Conservation (phyloP, 2,329 filamentous ascomycete genomes). For the Lasiodiplodia theobromae region DNA sequence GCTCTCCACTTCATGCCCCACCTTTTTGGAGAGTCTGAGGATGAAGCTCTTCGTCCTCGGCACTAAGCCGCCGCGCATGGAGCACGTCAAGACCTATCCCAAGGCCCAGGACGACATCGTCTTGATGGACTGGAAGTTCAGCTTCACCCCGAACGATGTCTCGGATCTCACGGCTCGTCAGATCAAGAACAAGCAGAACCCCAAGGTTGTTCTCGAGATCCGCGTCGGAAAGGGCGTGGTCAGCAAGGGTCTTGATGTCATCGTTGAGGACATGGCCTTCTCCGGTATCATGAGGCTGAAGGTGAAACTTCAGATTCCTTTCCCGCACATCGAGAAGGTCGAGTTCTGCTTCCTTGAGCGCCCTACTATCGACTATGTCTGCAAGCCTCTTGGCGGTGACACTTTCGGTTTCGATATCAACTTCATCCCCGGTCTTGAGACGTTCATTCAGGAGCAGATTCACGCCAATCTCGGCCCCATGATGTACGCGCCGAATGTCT, state of each 20-base stretch:
- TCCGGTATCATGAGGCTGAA: constrained; percentile 96
- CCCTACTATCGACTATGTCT: constrained; percentile 93
- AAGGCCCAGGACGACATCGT: constrained; percentile 95
- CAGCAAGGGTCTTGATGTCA: constrained; percentile 95
- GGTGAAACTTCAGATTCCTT: constrained; percentile 94
- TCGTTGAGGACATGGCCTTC: constrained; percentile 97
- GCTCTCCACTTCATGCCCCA: constrained; percentile 86
- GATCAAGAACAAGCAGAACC: constrained; percentile 94
- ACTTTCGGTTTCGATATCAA: constrained; percentile 98
- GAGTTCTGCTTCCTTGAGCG: constrained; percentile 94
- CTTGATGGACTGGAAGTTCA: constrained; percentile 99
- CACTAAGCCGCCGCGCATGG: constrained; percentile 92
- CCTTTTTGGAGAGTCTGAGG: constrained; percentile 91
- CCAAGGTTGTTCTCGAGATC: constrained; percentile 94
- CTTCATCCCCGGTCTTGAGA: constrained; percentile 93
- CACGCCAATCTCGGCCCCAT: constrained; percentile 93
- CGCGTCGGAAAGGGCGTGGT: constrained; percentile 95
- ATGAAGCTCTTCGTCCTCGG: constrained; percentile 94
- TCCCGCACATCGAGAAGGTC: constrained; percentile 92
- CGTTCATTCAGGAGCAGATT: constrained; percentile 94
- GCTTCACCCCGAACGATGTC: constrained; percentile 95
- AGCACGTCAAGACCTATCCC: constrained; percentile 98
- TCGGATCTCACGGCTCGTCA: constrained; percentile 90
- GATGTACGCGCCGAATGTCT: constrained; percentile 98
- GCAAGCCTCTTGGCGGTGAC: constrained; percentile 95